Percentiles rank a stretch among this genome's conserved stretches.
Evolutionary conservation across 148 eudicot genomes (phyloP).

Genomic region (Camellia sinensis): DNA sequence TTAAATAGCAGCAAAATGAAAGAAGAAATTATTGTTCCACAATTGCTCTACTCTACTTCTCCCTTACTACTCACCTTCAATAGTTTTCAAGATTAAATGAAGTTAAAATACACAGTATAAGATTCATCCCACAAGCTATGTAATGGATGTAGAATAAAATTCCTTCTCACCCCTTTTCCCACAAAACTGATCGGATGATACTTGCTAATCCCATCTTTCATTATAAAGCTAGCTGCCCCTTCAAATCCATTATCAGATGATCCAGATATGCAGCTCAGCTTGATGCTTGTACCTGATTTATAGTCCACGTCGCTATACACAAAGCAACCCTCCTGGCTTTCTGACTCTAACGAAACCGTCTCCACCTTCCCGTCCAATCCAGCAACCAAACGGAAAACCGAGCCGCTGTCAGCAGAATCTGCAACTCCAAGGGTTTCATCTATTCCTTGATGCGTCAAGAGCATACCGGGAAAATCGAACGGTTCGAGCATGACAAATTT

Average conservation of each 20-base stretch:
- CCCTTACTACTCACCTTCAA: background rate
- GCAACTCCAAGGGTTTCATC: constrained; percentile 29
- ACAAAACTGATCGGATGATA: constrained; percentile 77
- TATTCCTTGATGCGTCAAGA: constrained; percentile 39
- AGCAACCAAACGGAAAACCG: constrained; percentile 37
- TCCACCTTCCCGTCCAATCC: constrained; percentile 55
- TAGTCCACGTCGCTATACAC: constrained; percentile 30
- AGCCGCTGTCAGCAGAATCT: background rate
- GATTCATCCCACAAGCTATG: constrained; percentile 65
- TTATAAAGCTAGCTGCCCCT: constrained; percentile 46
- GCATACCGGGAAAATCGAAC: constrained; percentile 62
- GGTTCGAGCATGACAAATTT: constrained; percentile 62
- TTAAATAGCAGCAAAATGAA: background rate
- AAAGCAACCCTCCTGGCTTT: constrained; percentile 54
- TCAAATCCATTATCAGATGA: constrained; percentile 29
- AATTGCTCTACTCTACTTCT: background rate
- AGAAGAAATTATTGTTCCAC: background rate
- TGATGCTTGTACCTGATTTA: constrained; percentile 26
- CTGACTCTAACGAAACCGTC: constrained; percentile 49
- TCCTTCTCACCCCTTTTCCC: constrained; percentile 62
- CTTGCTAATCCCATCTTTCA: constrained; percentile 47
- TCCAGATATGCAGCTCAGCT: constrained; percentile 43
- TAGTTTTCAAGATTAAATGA: constrained; percentile 20
- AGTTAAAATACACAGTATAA: constrained; percentile 72
- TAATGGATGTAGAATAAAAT: constrained; percentile 67